Evolutionary conservation across 2,329 filamentous ascomycete species (phyloP).

Genomic region (Diaporthe ilicicola): DNA sequence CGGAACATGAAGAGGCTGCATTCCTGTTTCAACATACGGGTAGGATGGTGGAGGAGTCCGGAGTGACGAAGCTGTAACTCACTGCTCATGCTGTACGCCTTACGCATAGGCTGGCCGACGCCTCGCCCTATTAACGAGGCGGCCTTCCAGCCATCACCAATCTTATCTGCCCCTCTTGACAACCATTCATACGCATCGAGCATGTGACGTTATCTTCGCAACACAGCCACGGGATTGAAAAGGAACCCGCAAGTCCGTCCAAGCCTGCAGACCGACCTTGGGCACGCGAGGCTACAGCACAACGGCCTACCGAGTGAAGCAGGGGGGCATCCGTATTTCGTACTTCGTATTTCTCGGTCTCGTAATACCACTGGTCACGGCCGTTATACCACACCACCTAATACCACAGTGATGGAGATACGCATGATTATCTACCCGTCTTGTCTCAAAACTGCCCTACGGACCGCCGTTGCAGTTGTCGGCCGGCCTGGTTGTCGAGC

Average conservation of each 20-base stretch:
- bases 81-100: background rate
- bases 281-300: background rate
- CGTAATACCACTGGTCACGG: no score
- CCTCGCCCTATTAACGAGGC: conserved; percentile 1
- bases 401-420: no score
- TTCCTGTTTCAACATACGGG: conserved; percentile 10
- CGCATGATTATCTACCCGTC: no score
- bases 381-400: no score
- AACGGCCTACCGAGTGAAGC: background rate
- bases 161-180: background rate
- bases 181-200: background rate
- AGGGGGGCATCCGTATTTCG: no score
- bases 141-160: background rate
- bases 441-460: no score
- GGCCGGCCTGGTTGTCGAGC: no score
- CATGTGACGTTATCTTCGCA: conserved; percentile 9
- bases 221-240: background rate
- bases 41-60: conserved; percentile 19
- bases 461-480: no score
- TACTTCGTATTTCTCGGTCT: no score
- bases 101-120: background rate
- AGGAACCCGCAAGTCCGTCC: conserved; percentile 3
- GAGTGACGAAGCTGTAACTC: background rate
- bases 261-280: background rate
- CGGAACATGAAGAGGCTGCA: background rate